Evolutionary conservation across 2,329 filamentous ascomycete genomes (phyloP).

Genomic region (Pseudogymnoascus sp.): DNA sequence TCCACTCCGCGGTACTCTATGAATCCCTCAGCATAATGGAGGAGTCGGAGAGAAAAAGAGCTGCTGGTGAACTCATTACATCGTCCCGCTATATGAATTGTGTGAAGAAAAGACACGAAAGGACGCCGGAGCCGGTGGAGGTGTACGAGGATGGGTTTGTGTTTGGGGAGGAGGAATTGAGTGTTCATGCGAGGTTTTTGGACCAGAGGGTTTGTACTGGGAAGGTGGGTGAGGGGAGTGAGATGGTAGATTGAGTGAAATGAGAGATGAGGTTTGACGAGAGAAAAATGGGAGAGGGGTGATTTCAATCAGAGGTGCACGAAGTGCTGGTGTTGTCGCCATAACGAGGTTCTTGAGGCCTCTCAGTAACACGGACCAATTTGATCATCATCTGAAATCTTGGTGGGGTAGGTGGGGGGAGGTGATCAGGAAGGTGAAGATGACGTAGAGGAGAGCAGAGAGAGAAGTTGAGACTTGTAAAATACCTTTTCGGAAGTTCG

Average conservation of each 20-base stretch:
- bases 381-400: constrained; percentile 9
- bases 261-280: neutral
- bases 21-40: neutral
- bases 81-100: neutral
- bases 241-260: neutral
- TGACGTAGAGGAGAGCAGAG: neutral
- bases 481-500: neutral
- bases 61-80: neutral
- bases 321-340: constrained; percentile 9
- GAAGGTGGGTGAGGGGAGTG: neutral
- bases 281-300: neutral
- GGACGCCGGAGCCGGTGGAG: neutral
- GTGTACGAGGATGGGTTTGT: neutral
- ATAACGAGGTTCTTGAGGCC: constrained; percentile 7
- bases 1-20: neutral
- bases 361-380: constrained; percentile 11
- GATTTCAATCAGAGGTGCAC: constrained; percentile 9
- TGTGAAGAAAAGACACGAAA: neutral
- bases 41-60: neutral
- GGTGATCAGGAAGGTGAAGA: neutral
- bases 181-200: neutral
- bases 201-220: neutral
- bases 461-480: neutral
- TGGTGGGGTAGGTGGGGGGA: neutral
- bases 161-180: neutral